Evolutionary conservation across 441 rosid genomes (phyloP).

Genomic region (Gossypium schwendimanii): DNA sequence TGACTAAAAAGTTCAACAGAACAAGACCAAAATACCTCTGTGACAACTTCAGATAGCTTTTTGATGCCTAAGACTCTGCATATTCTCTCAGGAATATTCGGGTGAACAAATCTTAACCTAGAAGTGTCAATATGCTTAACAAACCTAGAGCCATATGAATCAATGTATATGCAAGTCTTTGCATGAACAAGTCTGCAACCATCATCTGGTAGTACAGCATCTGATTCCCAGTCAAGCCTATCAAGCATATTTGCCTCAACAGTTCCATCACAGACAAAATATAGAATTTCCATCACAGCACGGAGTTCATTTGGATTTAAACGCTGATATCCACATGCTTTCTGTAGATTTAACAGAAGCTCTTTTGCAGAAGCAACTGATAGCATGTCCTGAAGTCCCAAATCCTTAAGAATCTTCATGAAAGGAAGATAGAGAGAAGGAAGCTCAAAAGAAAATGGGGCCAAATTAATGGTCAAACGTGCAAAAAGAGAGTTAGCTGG

Average conservation of each 20-base stretch:
- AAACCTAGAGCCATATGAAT: conserved; percentile 74
- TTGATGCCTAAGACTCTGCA: conserved; percentile 64
- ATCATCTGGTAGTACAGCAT: conserved; percentile 85
- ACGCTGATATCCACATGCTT: conserved; percentile 82
- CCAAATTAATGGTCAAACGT: conserved; percentile 70
- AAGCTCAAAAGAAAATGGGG: conserved; percentile 97
- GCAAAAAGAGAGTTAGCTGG: conserved; percentile 72
- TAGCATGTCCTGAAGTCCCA: conserved; percentile 82
- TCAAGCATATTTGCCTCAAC: conserved; percentile 28
- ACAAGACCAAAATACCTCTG: conserved; percentile 47
- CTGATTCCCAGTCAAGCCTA: conserved; percentile 36
- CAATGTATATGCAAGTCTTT: conserved; percentile 67
- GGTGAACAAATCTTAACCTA: conserved; percentile 83
- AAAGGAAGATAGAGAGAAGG: conserved; percentile 79
- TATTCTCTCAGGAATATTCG: conserved; percentile 70
- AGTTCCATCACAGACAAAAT: conserved; percentile 57
- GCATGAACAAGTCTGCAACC: conserved; percentile 95
- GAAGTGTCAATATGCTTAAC: conserved; percentile 64
- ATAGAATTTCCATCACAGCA: conserved; percentile 86
- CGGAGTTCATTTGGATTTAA: conserved; percentile 95
- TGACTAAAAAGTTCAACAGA: conserved; percentile 1
- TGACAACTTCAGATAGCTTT: conserved; percentile 85
- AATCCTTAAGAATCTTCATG: conserved; percentile 72
- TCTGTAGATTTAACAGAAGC: conserved; percentile 68
- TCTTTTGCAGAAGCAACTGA: conserved; percentile 69